These are phyloP conservation scores for Eucalyptus pauciflora DNA, from an alignment of 345 rosid genomes.

Conservation along the genomic window DNA sequence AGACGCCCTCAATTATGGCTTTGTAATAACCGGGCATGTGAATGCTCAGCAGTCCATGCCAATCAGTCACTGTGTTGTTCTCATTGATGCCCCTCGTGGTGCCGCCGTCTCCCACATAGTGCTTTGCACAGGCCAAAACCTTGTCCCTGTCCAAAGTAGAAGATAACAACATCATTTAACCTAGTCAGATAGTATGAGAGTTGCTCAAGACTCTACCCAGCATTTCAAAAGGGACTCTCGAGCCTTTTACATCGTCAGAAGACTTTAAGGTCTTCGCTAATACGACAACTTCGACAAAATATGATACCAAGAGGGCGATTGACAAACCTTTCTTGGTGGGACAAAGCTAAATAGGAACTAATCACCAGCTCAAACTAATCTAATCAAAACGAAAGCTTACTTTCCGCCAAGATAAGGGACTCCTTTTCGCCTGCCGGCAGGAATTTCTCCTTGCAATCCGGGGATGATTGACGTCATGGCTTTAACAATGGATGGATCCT, in stretches of 20 bases:
- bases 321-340: not conserved
- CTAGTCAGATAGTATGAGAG: too few relatives aligned
- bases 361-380: not conserved
- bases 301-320: not conserved
- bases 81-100: conserved; percentile 56
- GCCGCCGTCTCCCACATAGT: conserved; percentile 80
- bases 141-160: conserved; percentile 22
- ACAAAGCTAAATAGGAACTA: not conserved
- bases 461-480: conserved; percentile 46
- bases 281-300: not conserved
- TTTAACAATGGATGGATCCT: conserved; percentile 43
- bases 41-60: conserved; percentile 28
- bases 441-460: conserved; percentile 65
- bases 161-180: not conserved
- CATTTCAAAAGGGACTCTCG: not conserved
- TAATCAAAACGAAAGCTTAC: conserved; percentile 13
- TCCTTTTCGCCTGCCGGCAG: conserved; percentile 17
- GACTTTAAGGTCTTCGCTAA: not conserved
- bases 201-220: too few relatives aligned
- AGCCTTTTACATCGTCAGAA: not conserved
- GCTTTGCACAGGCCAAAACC: conserved; percentile 83
- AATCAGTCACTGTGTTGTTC: conserved; percentile 31
- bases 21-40: conserved; percentile 58
- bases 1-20: conserved; percentile 49
- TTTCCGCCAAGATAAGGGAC: conserved; percentile 51